Evolutionary conservation across 495 filamentous ascomycete genomes (phyloP), one percentile per base, ranked within the genome.

Genomic region (Lophiotrema nucula): DNA sequence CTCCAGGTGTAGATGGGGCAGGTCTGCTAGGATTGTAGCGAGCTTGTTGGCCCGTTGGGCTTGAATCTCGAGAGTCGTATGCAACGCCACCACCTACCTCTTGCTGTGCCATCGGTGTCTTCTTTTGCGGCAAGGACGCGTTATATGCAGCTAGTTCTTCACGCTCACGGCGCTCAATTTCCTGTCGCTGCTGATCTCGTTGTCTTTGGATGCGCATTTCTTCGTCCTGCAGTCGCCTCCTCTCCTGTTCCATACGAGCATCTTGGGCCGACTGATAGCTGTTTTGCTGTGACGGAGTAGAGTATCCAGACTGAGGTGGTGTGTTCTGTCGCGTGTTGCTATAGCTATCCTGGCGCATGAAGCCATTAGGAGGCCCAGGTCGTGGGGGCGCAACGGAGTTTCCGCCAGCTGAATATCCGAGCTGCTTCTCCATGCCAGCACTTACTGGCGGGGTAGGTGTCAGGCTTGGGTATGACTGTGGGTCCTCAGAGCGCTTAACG

Each of bases 11-110:
- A 13, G 81, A 76, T 10, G 83, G 85, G 8, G 84, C 79, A 13
- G 83, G 79, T 60, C 91, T 80, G 56, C 81, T 86, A 3, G 92
- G 90, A 63, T 96, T 96, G 68, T 92, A 97, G 47, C 91, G 83
- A 42, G 76, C 72, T 22, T 56, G 80, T 27, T 53, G 52, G 46
- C 54, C 51, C 15, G 67, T 62, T 43, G 67, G 54, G 43, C 61
- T 60, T 25, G 77, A 70, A 33, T 79, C 71, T 19, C 71, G 61
- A n/a, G n/a, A n/a, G 16, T 72, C 66, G 23, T 42, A 78, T 2
- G 50, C 77, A 39, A 8, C 31, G 19, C 83, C 80, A 62, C 86
- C 88, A 12, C 87, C 77, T 24, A 69, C 39, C 50, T 96, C 91
- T 71, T 96, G 91, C 66, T 96, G 87, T n/a, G 89, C 90, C 26